Evolutionary conservation across 1,139 yeast species (phyloP).

Genomic region (Saccharomycopsis phalli): DNA sequence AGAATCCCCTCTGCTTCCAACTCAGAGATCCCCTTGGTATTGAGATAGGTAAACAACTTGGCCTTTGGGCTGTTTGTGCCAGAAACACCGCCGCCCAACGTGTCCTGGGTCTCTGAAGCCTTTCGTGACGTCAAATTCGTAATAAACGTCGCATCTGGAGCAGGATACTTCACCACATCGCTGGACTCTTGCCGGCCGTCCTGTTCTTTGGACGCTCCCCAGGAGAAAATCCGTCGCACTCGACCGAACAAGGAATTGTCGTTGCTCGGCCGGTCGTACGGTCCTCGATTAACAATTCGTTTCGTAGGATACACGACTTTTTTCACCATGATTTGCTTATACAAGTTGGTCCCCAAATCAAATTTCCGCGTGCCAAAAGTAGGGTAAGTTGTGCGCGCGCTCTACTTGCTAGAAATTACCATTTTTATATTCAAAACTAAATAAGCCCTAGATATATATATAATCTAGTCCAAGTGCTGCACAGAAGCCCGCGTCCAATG

Average conservation of each 20-base stretch:
- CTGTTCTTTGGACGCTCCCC: not conserved
- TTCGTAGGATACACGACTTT: slow-evolving; percentile 17
- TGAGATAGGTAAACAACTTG: slow-evolving; percentile 12
- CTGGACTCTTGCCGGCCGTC: not conserved
- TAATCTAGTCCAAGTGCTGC: too few species aligned
- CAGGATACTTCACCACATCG: slow-evolving; percentile 16
- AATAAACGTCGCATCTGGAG: slow-evolving; percentile 16
- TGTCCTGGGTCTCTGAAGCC: not conserved
- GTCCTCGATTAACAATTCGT: not conserved
- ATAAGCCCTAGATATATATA: too few species aligned
- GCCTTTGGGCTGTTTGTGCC: slow-evolving; percentile 6
- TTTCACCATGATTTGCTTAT: too few species aligned
- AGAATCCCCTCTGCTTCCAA: slow-evolving; percentile 19
- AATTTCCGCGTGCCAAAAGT: too few species aligned
- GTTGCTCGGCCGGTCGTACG: not conserved
- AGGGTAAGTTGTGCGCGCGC: too few species aligned
- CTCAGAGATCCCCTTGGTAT: slow-evolving; percentile 18
- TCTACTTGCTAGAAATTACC: too few species aligned
- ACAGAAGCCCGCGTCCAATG: too few species aligned
- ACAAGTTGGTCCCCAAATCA: too few species aligned
- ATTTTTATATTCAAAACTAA: too few species aligned
- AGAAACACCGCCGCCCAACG: not conserved
- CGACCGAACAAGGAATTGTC: not conserved
- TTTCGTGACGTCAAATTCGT: slow-evolving; percentile 16
- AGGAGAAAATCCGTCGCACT: not conserved